Evolutionary conservation across 2,329 filamentous ascomycete species (phyloP).

Genomic region (Dactylellina leptospora): DNA sequence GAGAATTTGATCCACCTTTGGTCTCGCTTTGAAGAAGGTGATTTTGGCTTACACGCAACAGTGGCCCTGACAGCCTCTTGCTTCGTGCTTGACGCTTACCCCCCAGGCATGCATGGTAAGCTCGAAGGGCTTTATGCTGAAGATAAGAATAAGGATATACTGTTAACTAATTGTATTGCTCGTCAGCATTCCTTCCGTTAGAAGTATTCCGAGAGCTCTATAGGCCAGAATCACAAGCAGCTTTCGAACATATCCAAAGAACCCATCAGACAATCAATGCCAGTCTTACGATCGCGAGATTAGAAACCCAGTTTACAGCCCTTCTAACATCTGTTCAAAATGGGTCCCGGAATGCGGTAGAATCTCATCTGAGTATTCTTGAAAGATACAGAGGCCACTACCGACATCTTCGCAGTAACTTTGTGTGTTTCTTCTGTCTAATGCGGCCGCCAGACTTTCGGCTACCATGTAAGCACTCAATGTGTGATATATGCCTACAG

Average conservation of each 20-base stretch:
- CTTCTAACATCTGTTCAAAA: not conserved
- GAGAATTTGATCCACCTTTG: conserved; percentile 6
- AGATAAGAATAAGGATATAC: not conserved
- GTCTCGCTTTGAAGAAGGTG: not conserved
- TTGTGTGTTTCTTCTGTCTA: conserved; percentile 9
- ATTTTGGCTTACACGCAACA: not conserved
- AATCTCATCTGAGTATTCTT: not conserved
- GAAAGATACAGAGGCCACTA: conserved; percentile 1
- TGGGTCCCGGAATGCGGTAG: not conserved
- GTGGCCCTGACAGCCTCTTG: conserved; percentile 2
- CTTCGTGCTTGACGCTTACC: conserved; percentile 14
- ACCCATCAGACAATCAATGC: conserved; percentile 1
- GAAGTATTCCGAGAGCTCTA: conserved; percentile 17
- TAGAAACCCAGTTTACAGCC: not conserved
- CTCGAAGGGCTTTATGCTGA: not conserved
- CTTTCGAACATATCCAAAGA: conserved; percentile 5
- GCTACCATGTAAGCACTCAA: conserved; percentile 6
- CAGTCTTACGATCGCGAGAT: not conserved
- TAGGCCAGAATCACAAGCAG: not conserved
- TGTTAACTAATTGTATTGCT: not conserved
- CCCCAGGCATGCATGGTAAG: conserved; percentile 27
- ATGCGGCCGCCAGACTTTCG: conserved; percentile 10
- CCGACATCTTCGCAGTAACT: not conserved
- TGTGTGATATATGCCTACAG: conserved; percentile 19
- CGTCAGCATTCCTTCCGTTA: not conserved